Evolutionary conservation across 2,329 filamentous ascomycete species (phyloP).

Genomic region (Aureobasidium vineae): DNA sequence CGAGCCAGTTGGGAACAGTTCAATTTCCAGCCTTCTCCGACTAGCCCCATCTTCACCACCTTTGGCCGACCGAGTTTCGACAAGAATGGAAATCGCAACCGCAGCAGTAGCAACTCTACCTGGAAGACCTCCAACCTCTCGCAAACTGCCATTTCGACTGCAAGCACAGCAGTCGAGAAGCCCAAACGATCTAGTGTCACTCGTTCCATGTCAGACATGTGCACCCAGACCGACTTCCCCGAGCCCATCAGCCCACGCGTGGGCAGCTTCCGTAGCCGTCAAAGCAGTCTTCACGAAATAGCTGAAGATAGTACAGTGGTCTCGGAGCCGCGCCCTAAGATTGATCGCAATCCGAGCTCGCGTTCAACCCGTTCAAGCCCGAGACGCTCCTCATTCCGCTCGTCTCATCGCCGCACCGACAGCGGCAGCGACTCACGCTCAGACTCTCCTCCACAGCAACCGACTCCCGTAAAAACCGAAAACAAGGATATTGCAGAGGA

Average conservation of each 20-base stretch:
- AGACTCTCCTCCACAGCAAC: slow-evolving; percentile 16
- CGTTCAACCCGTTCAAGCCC: slow-evolving; percentile 13
- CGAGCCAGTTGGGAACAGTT: slow-evolving; percentile 77
- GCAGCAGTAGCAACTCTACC: slow-evolving; percentile 61
- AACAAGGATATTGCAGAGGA: slow-evolving; percentile 39
- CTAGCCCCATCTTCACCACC: slow-evolving; percentile 66
- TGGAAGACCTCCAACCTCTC: slow-evolving; percentile 65
- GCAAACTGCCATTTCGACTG: slow-evolving; percentile 61
- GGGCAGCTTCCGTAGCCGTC: slow-evolving; percentile 27
- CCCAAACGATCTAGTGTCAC: slow-evolving; percentile 4
- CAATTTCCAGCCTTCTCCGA: slow-evolving; percentile 73
- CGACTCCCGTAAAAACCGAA: background rate
- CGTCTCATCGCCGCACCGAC: slow-evolving; percentile 13
- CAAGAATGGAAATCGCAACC: slow-evolving; percentile 55
- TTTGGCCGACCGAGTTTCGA: slow-evolving; percentile 62
- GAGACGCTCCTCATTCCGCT: slow-evolving; percentile 14
- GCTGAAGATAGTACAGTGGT: slow-evolving; percentile 34
- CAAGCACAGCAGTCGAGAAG: slow-evolving; percentile 7
- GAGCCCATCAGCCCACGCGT: slow-evolving; percentile 27
- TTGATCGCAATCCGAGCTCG: slow-evolving; percentile 14
- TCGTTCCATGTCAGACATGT: slow-evolving; percentile 60
- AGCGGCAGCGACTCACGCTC: slow-evolving; percentile 14
- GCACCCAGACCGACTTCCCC: slow-evolving; percentile 57
- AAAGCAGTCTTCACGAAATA: slow-evolving; percentile 37
- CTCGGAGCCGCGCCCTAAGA: slow-evolving; percentile 11